Base-by-base conservation (phyloP, 179 eudicot genomes). In the Vitellaria paradoxa region DNA sequence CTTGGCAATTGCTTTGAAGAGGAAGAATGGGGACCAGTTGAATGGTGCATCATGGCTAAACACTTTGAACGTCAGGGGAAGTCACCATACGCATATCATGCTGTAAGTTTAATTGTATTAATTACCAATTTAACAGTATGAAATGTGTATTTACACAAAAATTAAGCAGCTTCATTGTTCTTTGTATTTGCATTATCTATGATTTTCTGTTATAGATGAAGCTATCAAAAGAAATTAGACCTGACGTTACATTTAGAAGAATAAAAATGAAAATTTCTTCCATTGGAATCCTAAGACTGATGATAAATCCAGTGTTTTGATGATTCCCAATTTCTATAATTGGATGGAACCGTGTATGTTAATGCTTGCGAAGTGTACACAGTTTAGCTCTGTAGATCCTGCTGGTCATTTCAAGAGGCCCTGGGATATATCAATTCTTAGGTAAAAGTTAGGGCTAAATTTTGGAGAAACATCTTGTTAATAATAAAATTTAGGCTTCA, bases 21-120 rank as follows among this genome's bases (percentile, higher is more conserved):
- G 72, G 98, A 94, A 77, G 98, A 92, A 64, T 94, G 98, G 98
- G 96, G 98, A 77, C 94, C 97, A 1, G 85, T 94, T 60, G 98
- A 94, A 85, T 92, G 89, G 87, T 83, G 86, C 81, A 68, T 94
- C 82, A 74, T 94, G 92, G 96, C 91, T 72, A 92, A 94, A 77
- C 98, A 94, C 84, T 94, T 92, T 78, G 97, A 92, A 65, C 89
- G 98, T 23, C 98, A 94, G 78, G 97, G 98, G 73, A 94, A 94
- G 79, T 88, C 98, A 20, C 97, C 98, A 56, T 94, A 91, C 83
- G 97, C 96, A 37, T 94, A 94, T 82, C 98, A 92, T 82, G 89
- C 95, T 0, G 98, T 93, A 84, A 90, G 94, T 87, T 85, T 10
- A 9, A 55, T 46, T 20, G 6, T 13, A 55, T 18, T 18, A 50